These are phyloP conservation scores for Solanum rostratum DNA, from an alignment of 257 asterid genomes.

Conservation along the genomic window DNA sequence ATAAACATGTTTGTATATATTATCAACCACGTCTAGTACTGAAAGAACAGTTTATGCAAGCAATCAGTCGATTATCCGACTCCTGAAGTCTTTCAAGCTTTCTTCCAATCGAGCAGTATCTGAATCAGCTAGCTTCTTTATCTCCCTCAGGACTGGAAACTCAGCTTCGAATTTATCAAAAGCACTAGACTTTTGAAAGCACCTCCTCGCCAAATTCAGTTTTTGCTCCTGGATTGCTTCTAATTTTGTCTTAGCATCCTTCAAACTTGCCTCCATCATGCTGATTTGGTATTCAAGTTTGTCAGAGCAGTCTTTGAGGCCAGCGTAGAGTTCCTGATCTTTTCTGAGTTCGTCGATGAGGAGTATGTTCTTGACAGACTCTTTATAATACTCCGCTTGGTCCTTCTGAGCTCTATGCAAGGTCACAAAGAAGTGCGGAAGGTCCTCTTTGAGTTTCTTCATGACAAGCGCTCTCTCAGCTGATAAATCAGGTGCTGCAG, in stretches of 20 bases:
- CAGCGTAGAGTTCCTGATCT: neutral
- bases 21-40: too few species aligned
- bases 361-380: neutral
- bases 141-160: neutral
- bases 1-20: neutral
- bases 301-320: neutral
- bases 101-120: neutral
- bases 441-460: neutral
- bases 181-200: neutral
- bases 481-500: neutral
- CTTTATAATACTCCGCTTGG: neutral
- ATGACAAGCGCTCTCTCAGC: neutral
- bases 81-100: neutral
- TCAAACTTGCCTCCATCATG: neutral
- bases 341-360: neutral
- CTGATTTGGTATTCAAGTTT: neutral
- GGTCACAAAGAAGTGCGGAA: neutral
- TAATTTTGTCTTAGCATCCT: neutral
- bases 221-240: neutral
- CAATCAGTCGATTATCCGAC: neutral
- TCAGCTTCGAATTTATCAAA: neutral
- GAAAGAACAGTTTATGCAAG: neutral
- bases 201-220: neutral
- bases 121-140: neutral
- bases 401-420: neutral